These are phyloP conservation scores for Arachnomyces sp. DNA, from an alignment of 2,329 filamentous ascomycete species.

Conservation along the genomic window DNA sequence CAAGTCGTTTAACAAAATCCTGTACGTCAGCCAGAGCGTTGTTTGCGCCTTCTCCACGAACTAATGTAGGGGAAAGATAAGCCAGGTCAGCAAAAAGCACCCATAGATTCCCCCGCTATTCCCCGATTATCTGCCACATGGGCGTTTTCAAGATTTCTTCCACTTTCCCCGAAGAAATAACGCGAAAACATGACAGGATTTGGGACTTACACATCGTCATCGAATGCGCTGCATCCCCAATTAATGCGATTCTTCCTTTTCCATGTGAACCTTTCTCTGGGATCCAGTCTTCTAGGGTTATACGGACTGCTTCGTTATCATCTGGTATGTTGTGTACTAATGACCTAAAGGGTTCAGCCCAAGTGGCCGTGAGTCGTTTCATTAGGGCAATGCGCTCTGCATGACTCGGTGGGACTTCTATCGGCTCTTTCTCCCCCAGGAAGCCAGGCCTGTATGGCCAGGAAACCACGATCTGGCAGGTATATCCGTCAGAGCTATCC, in stretches of 20 bases:
- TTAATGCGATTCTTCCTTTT: conserved; percentile 38
- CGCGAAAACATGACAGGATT: not conserved
- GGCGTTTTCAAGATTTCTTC: too few species aligned
- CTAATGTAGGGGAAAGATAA: conserved; percentile 25
- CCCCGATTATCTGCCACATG: too few species aligned
- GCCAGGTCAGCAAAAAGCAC: too few species aligned
- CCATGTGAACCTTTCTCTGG: conserved; percentile 32
- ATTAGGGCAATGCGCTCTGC: conserved; percentile 37
- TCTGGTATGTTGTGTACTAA: conserved; percentile 36
- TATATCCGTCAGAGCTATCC: conserved; percentile 31
- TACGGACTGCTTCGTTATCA: conserved; percentile 37
- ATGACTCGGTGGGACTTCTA: conserved; percentile 36
- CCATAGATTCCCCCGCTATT: too few species aligned
- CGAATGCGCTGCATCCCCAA: conserved; percentile 51
- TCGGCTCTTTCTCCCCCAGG: conserved; percentile 21
- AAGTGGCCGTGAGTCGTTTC: conserved; percentile 37
- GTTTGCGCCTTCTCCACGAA: conserved; percentile 52
- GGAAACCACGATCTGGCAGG: conserved; percentile 45
- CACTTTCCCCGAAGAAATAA: conserved; percentile 49
- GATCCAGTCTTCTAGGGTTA: conserved; percentile 45
- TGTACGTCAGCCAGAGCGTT: conserved; percentile 48
- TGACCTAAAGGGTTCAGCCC: conserved; percentile 44
- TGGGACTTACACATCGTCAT: conserved; percentile 53
- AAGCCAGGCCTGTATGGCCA: conserved; percentile 41
- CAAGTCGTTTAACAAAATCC: conserved; percentile 33